Conservation (phyloP, 768 basidiomycete genomes). For the Podaxis rugospora region DNA sequence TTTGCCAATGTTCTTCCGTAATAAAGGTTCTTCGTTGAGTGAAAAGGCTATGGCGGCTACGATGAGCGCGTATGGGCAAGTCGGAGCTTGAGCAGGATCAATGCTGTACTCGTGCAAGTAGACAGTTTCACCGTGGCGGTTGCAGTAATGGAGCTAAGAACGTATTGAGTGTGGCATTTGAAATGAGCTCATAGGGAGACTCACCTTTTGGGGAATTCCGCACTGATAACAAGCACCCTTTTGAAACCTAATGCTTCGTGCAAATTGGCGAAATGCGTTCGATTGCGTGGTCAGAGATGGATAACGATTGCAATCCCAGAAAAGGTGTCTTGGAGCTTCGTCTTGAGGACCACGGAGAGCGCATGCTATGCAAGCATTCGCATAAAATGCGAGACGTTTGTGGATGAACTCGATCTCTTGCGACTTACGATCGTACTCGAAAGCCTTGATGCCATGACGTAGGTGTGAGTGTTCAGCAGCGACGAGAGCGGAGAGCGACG, state of each 20-base stretch:
- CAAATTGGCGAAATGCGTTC: neutral
- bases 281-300: neutral
- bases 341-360: neutral
- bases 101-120: neutral
- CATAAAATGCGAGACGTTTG: neutral
- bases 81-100: neutral
- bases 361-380: neutral
- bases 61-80: too few species aligned
- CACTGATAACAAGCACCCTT: neutral
- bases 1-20: too few species aligned
- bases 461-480: neutral
- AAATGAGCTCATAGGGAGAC: neutral
- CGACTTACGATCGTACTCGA: neutral
- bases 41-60: too few species aligned
- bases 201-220: neutral
- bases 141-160: neutral
- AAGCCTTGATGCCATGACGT: neutral
- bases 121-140: neutral
- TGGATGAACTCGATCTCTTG: neutral
- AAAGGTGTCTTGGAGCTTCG: neutral
- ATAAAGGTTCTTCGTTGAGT: too few species aligned
- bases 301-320: neutral
- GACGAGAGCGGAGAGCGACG: neutral
- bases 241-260: too few species aligned
- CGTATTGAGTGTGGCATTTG: neutral